phyloP scores from a whole-genome alignment of 305 asterid species.

The Solanum hybrid region DNA sequence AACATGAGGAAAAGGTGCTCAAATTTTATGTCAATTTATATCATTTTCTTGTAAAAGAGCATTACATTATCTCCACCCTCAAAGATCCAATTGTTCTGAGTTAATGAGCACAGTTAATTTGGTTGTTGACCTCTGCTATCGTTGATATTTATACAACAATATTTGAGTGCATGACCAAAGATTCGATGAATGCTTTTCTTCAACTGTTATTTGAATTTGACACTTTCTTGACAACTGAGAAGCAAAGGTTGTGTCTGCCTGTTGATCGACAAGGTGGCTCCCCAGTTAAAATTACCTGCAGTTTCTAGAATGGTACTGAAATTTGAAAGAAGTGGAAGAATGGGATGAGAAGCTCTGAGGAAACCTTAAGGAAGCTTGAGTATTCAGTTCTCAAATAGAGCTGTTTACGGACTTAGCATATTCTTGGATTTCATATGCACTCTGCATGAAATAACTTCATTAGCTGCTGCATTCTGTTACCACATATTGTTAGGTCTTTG shows the following conservation, averaged over 20 bases:
- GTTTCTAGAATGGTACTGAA: background rate
- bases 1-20: slow-evolving; percentile 89
- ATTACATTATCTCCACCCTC: background rate
- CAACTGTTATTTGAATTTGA: background rate
- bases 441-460: background rate
- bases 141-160: background rate
- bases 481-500: background rate
- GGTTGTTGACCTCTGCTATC: background rate
- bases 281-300: background rate
- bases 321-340: background rate
- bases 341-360: background rate
- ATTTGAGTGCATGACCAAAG: background rate
- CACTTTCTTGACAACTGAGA: background rate
- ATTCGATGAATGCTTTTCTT: background rate
- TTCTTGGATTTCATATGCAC: background rate
- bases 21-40: background rate
- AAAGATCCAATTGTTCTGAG: background rate
- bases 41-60: background rate
- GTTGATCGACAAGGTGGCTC: background rate
- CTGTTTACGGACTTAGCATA: background rate
- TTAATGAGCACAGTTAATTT: background rate
- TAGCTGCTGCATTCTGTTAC: background rate
- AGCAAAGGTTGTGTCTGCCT: background rate
- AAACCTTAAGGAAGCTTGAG: background rate
- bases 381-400: background rate